Evolutionary conservation across 169 alveolate species (phyloP), one percentile per base, ranked within the genome.

Genomic region (Plasmodium gonderi): DNA sequence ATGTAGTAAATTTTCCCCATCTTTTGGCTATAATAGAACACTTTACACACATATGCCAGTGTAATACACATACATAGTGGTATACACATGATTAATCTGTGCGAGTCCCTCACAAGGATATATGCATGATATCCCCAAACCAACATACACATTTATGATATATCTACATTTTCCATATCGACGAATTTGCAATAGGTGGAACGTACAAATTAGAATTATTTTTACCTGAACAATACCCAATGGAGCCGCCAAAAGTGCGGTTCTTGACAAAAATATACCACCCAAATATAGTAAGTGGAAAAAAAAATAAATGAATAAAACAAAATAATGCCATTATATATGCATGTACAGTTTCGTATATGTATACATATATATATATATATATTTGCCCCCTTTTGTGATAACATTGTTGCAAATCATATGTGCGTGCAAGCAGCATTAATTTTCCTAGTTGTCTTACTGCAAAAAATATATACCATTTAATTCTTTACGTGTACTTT

Each of bases 221-320:
- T 90, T 96, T 99, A 79, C 99, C 99, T 14, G 99, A 98, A 75
- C 99, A 98, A 83, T 99, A 99, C 91, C 99, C 99, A n/a, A 98
- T 98, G 99, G 99, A 97, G 85, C 99, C 99, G 5, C 99, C 99
- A 6, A 98, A 98, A 80, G 99, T 98, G 49, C 98, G 99, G 49
- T 98, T 98, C 95, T 97, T 97, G 77, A 98, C 99, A 90, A 98
- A 98, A 95, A 99, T 99, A 91, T 99, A 98, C 92, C 99, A 99
- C 95, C 99, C 99, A 4, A 99, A 99, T 96, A 98, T 98, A 68
- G 97, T 95, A 92, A 93, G 93, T 78, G 74, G 60, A 65, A 90
- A 87, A 45, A 79, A 38, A 69, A 60, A 91, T 60, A 94, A 74
- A 79, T 31, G 83, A 79, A 44, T 33, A 69, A 33, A 45, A 45